phyloP scores from a whole-genome alignment of 2,329 filamentous ascomycete species.

The Fusarium redolens region DNA sequence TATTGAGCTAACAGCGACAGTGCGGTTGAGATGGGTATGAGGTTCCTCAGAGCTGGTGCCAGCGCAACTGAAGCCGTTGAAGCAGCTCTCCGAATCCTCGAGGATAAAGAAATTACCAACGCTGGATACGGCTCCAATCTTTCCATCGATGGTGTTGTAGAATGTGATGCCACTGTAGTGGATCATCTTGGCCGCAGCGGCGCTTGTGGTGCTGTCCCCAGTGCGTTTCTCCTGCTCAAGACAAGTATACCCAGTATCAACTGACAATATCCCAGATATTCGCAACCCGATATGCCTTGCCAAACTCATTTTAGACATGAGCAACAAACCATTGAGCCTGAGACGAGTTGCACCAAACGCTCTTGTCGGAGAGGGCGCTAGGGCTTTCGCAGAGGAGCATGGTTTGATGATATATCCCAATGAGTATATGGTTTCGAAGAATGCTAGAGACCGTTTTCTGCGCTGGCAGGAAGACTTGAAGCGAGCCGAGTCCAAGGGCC shows the following conservation, averaged over 20 bases:
- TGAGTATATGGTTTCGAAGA: constrained; percentile 82
- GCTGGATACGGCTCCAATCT: constrained; percentile 96
- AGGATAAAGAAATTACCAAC: constrained; percentile 96
- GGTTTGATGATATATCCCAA: constrained; percentile 79
- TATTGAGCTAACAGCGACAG: constrained; percentile 57
- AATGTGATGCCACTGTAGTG: constrained; percentile 94
- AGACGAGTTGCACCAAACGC: constrained; percentile 93
- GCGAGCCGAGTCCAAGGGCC: constrained; percentile 63
- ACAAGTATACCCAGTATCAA: not conserved
- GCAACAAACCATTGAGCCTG: constrained; percentile 81
- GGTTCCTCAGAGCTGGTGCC: constrained; percentile 79
- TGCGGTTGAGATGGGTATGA: constrained; percentile 87
- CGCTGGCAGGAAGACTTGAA: constrained; percentile 82
- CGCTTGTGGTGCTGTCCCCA: constrained; percentile 88
- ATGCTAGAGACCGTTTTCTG: constrained; percentile 80
- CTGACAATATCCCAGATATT: constrained; percentile 70
- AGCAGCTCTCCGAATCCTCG: constrained; percentile 85
- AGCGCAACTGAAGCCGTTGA: constrained; percentile 90
- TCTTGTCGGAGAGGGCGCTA: constrained; percentile 86
- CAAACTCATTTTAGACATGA: constrained; percentile 82
- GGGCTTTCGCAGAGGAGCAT: constrained; percentile 84
- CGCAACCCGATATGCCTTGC: constrained; percentile 93
- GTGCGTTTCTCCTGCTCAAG: constrained; percentile 65
- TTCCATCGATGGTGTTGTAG: constrained; percentile 88
- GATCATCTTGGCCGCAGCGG: constrained; percentile 93